Base-by-base conservation (phyloP, 1,139 yeast species). In the Waltiozyma sp. region DNA sequence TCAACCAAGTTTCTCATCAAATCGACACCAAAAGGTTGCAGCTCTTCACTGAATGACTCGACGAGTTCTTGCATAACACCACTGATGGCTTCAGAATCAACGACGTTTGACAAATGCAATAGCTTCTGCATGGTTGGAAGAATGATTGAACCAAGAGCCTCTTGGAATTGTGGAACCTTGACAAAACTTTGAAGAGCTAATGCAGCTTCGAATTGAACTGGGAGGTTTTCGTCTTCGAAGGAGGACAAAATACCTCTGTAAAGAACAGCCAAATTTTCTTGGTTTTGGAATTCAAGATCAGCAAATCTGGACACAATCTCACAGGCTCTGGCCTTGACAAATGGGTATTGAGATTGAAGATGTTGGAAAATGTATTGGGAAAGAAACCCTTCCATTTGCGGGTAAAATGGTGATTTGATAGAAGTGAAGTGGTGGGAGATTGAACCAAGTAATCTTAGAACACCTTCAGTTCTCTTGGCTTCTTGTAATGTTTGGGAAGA, bases 31-130 rank as follows among this genome's bases (percentile, higher is more conserved):
- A 89, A 91, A 28, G 98, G 97, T 52, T 89, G 93, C 51, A 91
- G 69, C 61, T 89, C 95, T 52, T 80, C 86, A 4, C 95, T 73
- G 61, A 83, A 91, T 45, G 75, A 78, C 56, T 89, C 96, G 21
- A 91, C 97, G 60, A 94, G 82, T 55, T 89, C 96, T 65, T 91
- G 97, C 84, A 91, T 87, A 15, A 91, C 96, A 34, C 83, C 85
- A 16, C 95, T 77, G 35, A 91, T 73, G 2, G 91, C 77, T 59
- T 91, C 98, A 48, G 83, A 80, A 55, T 91, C 98, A 49, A 89
- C 77, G 49, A 81, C 81, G 58, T 86, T 83, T 9, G 94, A 81
- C 40, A 91, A 65, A 24, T 75, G 77, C 52, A 91, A 68, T 45
- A 91, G 66, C 52, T 76, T 79, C 45, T 87, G 86, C 88, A 91